Evolutionary conservation across 2,329 filamentous ascomycete genomes (phyloP), one percentile per base, ranked within the genome.

Genomic region (Microsporum audouinii): DNA sequence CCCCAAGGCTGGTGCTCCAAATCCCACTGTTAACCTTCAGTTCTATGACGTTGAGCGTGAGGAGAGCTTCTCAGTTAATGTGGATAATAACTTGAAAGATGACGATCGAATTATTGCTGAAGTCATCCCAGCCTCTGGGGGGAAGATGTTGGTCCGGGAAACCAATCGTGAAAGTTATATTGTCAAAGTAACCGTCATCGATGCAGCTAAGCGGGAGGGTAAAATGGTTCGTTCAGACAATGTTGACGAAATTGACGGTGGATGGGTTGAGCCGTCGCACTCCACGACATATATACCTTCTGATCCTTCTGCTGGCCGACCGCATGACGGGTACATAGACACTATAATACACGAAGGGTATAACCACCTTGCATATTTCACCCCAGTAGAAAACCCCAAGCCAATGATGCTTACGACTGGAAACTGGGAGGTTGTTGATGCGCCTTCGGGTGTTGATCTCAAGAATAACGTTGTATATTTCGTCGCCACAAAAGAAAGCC

Each of bases 181-280:
- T n/a, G 81, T 97, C 71, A 90, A 89, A 65, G 85, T 96, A 31
- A 85, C 95, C 5, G 79, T 97, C 4, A 85, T 97, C 60, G 89
- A 99, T 70, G 88, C 94, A 3, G 76, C 78, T 27, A 77, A 80
- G 2, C 86, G 90, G 56, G 85, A 82, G 23, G 91, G 89, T 34
- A 88, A 87, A 72, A 87, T 88, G 0, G 85, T 96, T 56, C 82
- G 92, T 65, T 87, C 85, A 23, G 82, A 89, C 57, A 85, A 99
- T 72, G 84, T 96, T 57, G 83, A 85, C 65, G 81, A 87, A 61
- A 79, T 96, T n/a, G 94, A 99, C 71, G 91, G 91, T 27, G 95
- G 94, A 38, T 99, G 94, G 94, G 92, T 96, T 68, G 94, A 99
- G 75, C 89, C 96, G 47, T 89, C 90, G 0, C 87, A 96, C 68